phyloP scores from a whole-genome alignment of 2,329 filamentous ascomycete species.

The Basipetospora sp. region DNA sequence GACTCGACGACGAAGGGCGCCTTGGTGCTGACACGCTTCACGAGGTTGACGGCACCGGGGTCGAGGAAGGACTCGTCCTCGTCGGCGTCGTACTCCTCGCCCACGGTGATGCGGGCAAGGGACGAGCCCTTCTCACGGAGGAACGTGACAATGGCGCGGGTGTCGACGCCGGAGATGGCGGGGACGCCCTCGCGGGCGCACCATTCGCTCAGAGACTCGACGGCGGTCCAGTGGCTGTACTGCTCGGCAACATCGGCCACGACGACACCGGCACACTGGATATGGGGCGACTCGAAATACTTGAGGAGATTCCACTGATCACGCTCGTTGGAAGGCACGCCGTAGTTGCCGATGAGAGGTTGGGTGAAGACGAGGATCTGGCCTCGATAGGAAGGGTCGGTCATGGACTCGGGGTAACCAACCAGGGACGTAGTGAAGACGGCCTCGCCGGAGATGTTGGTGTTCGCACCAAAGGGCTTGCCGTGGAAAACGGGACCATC shows the following conservation, averaged over 20 bases:
- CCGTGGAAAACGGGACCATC: slow-evolving; percentile 93
- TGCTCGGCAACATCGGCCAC: slow-evolving; percentile 85
- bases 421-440: slow-evolving; percentile 98
- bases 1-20: slow-evolving; percentile 91
- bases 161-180: slow-evolving; percentile 92
- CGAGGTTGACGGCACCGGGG: slow-evolving; percentile 90
- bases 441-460: slow-evolving; percentile 93
- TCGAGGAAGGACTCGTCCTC: slow-evolving; percentile 94
- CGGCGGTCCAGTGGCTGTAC: slow-evolving; percentile 98
- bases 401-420: slow-evolving; percentile 91
- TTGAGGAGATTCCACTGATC: slow-evolving; percentile 84
- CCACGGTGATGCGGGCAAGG: slow-evolving; percentile 82
- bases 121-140: slow-evolving; percentile 94
- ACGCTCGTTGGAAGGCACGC: slow-evolving; percentile 71
- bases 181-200: slow-evolving; percentile 92
- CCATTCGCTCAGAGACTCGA: slow-evolving; percentile 86
- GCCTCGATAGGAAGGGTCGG: slow-evolving; percentile 74
- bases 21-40: slow-evolving; percentile 93
- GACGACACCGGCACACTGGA: slow-evolving; percentile 89
- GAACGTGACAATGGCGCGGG: slow-evolving; percentile 87
- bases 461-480: slow-evolving; percentile 89
- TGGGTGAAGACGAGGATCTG: slow-evolving; percentile 98
- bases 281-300: slow-evolving; percentile 96
- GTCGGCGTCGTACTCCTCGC: slow-evolving; percentile 95
- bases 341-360: slow-evolving; percentile 95